Conservation (phyloP, 2,329 filamentous ascomycete species). For the Volutella citrinella region DNA sequence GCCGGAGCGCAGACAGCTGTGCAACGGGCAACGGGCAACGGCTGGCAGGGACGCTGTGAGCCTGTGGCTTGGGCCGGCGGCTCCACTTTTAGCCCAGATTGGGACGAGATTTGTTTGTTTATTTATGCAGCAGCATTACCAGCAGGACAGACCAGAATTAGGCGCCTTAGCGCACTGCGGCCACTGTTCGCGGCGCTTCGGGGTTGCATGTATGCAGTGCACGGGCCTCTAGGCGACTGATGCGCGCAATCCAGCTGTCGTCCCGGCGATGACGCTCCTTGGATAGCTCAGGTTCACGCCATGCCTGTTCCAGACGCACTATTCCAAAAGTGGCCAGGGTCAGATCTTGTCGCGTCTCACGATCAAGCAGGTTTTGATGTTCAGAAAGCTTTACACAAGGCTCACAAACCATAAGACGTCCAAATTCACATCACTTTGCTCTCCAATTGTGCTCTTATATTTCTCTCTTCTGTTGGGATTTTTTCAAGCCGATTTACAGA, state of each 20-base stretch:
- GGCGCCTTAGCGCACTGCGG: slow-evolving; percentile 17
- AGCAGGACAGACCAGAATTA: too few relatives aligned
- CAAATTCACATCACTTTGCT: too few relatives aligned
- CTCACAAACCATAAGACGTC: slow-evolving; percentile 3
- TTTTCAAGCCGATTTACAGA: too few relatives aligned
- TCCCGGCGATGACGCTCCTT: slow-evolving; percentile 31
- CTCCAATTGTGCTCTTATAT: too few relatives aligned
- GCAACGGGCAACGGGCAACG: slow-evolving; percentile 28
- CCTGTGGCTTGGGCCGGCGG: slow-evolving; percentile 19
- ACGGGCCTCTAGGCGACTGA: slow-evolving; percentile 17
- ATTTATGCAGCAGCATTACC: slow-evolving; percentile 27
- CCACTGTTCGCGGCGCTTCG: slow-evolving; percentile 10
- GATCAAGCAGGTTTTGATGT: slow-evolving; percentile 6
- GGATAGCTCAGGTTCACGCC: slow-evolving; percentile 7
- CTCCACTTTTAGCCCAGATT: slow-evolving; percentile 20
- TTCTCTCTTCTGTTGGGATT: too few relatives aligned
- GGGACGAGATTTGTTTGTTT: slow-evolving; percentile 35
- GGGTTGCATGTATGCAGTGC: slow-evolving; percentile 18
- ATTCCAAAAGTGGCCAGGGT: slow-evolving; percentile 8
- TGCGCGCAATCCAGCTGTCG: slow-evolving; percentile 23
- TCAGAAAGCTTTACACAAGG: slow-evolving; percentile 8
- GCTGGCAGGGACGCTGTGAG: slow-evolving; percentile 13
- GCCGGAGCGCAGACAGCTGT: too few relatives aligned
- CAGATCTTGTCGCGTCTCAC: slow-evolving; percentile 22
- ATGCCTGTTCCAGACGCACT: slow-evolving; percentile 1